phyloP scores from a whole-genome alignment of 139 green algal species.

The Ettlia oleoabundans region DNA sequence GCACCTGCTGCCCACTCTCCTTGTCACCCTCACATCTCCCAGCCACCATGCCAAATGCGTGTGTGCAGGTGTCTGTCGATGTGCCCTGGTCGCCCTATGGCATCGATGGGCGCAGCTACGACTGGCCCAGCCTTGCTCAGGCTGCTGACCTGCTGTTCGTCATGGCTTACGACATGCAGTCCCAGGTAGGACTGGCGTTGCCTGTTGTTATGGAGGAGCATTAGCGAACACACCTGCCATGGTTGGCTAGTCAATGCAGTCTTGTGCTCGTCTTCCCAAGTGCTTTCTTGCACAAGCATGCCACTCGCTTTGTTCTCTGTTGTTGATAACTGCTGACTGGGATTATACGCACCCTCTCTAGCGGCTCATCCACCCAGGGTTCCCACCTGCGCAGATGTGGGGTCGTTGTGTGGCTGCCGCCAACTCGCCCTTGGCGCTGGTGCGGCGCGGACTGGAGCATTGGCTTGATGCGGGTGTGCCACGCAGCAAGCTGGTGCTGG shows the following conservation, averaged over 20 bases:
- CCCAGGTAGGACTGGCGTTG: slow-evolving; percentile 54
- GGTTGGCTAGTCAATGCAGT: too few species aligned
- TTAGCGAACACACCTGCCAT: too few species aligned
- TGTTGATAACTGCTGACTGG: neutral
- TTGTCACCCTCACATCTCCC: too few species aligned
- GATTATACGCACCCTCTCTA: too few species aligned
- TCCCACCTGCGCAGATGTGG: slow-evolving; percentile 41
- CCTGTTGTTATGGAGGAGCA: too few species aligned
- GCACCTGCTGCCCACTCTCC: too few species aligned
- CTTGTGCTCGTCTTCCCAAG: neutral
- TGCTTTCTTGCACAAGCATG: neutral
- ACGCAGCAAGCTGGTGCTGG: slow-evolving; percentile 60
- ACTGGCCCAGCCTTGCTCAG: slow-evolving; percentile 50
- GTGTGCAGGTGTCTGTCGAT: slow-evolving; percentile 61
- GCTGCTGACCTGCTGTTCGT: slow-evolving; percentile 69
- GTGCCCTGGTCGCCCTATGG: slow-evolving; percentile 66
- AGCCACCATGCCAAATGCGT: too few species aligned
- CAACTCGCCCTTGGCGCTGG: slow-evolving; percentile 56
- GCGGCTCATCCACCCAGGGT: neutral
- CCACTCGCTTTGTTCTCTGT: neutral
- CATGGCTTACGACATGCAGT: slow-evolving; percentile 75
- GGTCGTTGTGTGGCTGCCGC: slow-evolving; percentile 60
- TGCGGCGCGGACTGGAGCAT: slow-evolving; percentile 44
- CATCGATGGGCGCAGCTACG: slow-evolving; percentile 66
- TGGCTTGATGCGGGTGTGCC: slow-evolving; percentile 55